A percentile compares a stretch with the other conserved stretches of the same genome.
phyloP scores from a whole-genome alignment of 2,329 filamentous ascomycete genomes.

The Trichoderma koningiopsis region DNA sequence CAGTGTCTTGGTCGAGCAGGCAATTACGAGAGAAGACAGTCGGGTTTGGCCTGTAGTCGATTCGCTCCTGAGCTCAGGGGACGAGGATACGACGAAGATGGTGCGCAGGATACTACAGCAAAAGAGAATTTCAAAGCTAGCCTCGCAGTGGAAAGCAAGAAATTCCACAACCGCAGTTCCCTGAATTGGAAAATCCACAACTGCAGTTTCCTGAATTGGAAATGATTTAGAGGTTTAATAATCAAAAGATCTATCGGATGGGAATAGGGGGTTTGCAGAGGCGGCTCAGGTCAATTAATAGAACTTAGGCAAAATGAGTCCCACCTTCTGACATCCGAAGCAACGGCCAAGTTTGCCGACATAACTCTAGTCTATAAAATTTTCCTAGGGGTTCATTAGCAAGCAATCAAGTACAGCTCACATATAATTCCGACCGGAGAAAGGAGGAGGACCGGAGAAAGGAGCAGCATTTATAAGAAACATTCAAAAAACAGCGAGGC shows the following conservation, averaged over 20 bases:
- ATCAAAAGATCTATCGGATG: background rate
- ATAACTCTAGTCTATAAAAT: background rate
- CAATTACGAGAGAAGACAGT: conserved; percentile 36
- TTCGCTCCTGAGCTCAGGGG: conserved; percentile 29
- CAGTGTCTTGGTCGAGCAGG: conserved; percentile 34
- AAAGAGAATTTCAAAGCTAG: conserved; percentile 31
- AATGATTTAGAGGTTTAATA: background rate
- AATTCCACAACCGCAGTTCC: background rate
- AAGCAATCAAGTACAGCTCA: background rate
- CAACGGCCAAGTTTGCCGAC: background rate
- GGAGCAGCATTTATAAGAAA: background rate
- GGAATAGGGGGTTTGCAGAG: background rate
- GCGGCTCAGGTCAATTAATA: background rate
- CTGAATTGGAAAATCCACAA: background rate
- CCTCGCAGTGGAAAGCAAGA: conserved; percentile 22
- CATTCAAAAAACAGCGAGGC: background rate
- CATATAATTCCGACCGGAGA: conserved; percentile 16
- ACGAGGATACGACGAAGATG: conserved; percentile 30
- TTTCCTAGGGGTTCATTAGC: conserved; percentile 1
- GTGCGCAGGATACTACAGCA: conserved; percentile 34
- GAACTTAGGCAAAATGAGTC: background rate
- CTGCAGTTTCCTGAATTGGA: background rate
- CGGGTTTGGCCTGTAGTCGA: conserved; percentile 41
- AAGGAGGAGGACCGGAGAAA: no score
- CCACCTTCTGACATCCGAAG: background rate